Conservation (phyloP, 2,329 filamentous ascomycete species). For the Ophiostoma montium region DNA sequence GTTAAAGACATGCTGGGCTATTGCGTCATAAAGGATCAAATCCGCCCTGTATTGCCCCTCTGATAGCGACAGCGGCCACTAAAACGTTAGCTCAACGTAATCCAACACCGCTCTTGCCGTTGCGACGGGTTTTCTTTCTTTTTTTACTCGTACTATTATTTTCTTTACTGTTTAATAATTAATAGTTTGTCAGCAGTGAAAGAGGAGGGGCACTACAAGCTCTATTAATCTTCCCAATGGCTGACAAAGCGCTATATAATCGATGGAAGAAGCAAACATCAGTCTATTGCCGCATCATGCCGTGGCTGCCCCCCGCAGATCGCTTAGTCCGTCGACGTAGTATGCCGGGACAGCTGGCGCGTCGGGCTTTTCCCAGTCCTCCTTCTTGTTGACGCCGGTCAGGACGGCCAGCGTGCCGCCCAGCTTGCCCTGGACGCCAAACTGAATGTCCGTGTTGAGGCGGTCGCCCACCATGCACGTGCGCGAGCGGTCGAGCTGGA, state of each 20-base stretch:
- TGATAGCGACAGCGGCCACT: neutral
- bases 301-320: constrained; percentile 33
- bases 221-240: too few species aligned
- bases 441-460: constrained; percentile 89
- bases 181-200: too few species aligned
- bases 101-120: too few species aligned
- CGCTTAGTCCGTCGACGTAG: constrained; percentile 74
- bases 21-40: constrained; percentile 1
- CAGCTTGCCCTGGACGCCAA: constrained; percentile 79
- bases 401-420: constrained; percentile 85
- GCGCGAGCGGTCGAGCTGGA: constrained; percentile 66
- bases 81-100: too few species aligned
- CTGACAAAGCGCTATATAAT: too few species aligned
- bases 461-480: constrained; percentile 96
- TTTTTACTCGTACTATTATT: too few species aligned
- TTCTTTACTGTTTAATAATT: too few species aligned
- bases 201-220: too few species aligned
- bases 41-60: neutral
- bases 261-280: too few species aligned
- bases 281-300: too few species aligned
- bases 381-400: constrained; percentile 77
- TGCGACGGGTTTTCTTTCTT: too few species aligned
- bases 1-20: neutral
- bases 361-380: constrained; percentile 60
- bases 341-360: constrained; percentile 60